Conservation (phyloP, 805 yeast genomes). For the Yamadazyma phyllophila region DNA sequence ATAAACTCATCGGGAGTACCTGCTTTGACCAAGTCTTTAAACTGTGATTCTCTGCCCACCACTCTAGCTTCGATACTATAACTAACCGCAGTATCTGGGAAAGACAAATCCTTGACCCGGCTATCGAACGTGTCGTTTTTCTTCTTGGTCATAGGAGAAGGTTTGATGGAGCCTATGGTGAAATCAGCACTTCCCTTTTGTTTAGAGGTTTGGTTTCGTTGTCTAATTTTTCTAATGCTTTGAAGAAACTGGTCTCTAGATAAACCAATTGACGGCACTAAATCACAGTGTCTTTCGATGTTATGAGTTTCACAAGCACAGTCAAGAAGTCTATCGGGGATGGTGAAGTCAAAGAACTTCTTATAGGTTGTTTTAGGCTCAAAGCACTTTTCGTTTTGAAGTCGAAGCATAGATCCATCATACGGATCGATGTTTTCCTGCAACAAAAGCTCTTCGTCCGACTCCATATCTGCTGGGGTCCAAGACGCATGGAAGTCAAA, state of each 20-base stretch:
- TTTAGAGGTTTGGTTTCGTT: conserved; percentile 18
- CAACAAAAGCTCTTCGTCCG: background rate
- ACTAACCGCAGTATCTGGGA: conserved; percentile 30
- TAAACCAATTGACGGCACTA: conserved; percentile 38
- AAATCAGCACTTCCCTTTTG: conserved; percentile 11
- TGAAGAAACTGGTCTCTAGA: conserved; percentile 25
- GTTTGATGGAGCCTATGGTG: background rate
- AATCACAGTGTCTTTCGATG: conserved; percentile 32
- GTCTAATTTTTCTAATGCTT: conserved; percentile 24
- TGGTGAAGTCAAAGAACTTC: conserved; percentile 37
- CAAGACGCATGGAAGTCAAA: conserved; percentile 43
- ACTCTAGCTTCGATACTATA: conserved; percentile 38
- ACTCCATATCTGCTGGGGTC: conserved; percentile 31
- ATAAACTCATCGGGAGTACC: conserved; percentile 25
- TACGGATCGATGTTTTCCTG: conserved; percentile 27
- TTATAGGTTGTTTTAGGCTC: conserved; percentile 34
- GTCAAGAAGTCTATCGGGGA: conserved; percentile 38
- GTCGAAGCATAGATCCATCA: conserved; percentile 28
- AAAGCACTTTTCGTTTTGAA: conserved; percentile 26
- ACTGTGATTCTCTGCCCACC: conserved; percentile 37
- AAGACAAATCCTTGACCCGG: conserved; percentile 29
- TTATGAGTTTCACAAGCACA: conserved; percentile 34
- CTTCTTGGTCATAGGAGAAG: background rate
- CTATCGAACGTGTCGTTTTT: conserved; percentile 2
- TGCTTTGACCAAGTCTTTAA: conserved; percentile 16